Evolutionary conservation across 352 stramenopile species (phyloP).

Genomic region (Phytophthora brassicae): DNA sequence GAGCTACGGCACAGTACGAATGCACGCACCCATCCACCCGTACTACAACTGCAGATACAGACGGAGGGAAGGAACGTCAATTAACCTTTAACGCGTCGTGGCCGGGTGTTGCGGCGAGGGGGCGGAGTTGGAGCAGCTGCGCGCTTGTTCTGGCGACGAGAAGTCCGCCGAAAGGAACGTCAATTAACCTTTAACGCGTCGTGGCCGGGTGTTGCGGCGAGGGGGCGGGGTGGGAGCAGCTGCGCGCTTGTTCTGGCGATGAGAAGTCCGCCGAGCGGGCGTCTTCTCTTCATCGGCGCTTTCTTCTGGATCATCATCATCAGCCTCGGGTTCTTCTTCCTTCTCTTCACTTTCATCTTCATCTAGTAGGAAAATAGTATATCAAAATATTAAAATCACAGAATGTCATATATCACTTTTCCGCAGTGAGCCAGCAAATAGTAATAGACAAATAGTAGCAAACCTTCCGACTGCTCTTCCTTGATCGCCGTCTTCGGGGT

Average conservation of each 20-base stretch:
- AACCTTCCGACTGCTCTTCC: slow-evolving; percentile 27
- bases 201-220: slow-evolving; percentile 38
- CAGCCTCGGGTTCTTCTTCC: slow-evolving; percentile 34
- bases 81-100: slow-evolving; percentile 73
- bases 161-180: slow-evolving; percentile 30
- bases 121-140: slow-evolving; percentile 15
- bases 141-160: slow-evolving; percentile 34
- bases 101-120: slow-evolving; percentile 34
- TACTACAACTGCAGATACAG: slow-evolving; percentile 36
- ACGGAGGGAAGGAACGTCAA: slow-evolving; percentile 36
- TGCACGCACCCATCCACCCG: slow-evolving; percentile 33
- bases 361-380: slow-evolving; percentile 7
- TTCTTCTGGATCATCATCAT: slow-evolving; percentile 27
- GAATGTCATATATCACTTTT: no score
- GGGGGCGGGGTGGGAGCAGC: slow-evolving; percentile 18
- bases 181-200: slow-evolving; percentile 74
- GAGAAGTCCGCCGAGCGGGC: slow-evolving; percentile 27
- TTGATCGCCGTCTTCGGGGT: slow-evolving; percentile 21
- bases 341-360: slow-evolving; percentile 45
- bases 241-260: slow-evolving; percentile 31
- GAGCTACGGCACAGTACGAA: slow-evolving; percentile 36
- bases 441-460: background rate
- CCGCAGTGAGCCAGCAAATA: no score
- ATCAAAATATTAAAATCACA: background rate
- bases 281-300: slow-evolving; percentile 25